A percentile compares a stretch with the other conserved stretches of the same genome.
Evolutionary conservation across 805 yeast species (phyloP).

Genomic region (Sporopachydermia lactativora): DNA sequence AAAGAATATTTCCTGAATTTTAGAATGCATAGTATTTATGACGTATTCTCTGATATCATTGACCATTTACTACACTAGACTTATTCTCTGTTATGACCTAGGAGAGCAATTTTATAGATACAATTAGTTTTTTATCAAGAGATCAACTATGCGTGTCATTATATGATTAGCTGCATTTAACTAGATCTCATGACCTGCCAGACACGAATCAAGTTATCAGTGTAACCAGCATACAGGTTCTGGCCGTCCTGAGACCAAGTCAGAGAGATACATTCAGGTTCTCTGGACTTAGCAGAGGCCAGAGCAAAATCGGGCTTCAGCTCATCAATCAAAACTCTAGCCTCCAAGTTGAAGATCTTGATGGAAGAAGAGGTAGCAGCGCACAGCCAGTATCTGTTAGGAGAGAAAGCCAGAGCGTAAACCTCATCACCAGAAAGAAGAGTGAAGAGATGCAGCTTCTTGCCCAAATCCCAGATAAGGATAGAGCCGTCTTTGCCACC

Average conservation of each 20-base stretch:
- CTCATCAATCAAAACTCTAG: slow-evolving; percentile 88
- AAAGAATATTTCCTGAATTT: not conserved
- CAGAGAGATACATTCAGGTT: slow-evolving; percentile 95
- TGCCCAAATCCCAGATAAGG: slow-evolving; percentile 94
- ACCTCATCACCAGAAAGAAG: slow-evolving; percentile 93
- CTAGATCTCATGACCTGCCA: slow-evolving; percentile 91
- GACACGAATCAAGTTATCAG: slow-evolving; percentile 98
- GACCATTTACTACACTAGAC: too few species aligned
- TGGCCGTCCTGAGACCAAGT: slow-evolving; percentile 99
- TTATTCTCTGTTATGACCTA: too few species aligned
- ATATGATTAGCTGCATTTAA: slow-evolving; percentile 7
- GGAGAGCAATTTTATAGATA: too few species aligned
- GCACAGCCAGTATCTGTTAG: slow-evolving; percentile 99
- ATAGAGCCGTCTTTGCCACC: slow-evolving; percentile 99
- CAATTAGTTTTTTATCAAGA: not conserved
- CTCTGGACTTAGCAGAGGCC: slow-evolving; percentile 73
- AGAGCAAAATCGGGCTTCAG: slow-evolving; percentile 95
- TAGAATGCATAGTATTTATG: too few species aligned
- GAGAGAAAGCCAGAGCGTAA: slow-evolving; percentile 98
- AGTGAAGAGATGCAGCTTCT: slow-evolving; percentile 79
- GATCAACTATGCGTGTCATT: slow-evolving; percentile 4
- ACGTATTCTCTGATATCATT: too few species aligned
- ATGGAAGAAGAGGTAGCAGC: slow-evolving; percentile 98
- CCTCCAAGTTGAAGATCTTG: slow-evolving; percentile 96
- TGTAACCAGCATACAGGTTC: slow-evolving; percentile 99